Conservation (phyloP, 345 rosid genomes). For the Eucalyptus pauciflora region DNA sequence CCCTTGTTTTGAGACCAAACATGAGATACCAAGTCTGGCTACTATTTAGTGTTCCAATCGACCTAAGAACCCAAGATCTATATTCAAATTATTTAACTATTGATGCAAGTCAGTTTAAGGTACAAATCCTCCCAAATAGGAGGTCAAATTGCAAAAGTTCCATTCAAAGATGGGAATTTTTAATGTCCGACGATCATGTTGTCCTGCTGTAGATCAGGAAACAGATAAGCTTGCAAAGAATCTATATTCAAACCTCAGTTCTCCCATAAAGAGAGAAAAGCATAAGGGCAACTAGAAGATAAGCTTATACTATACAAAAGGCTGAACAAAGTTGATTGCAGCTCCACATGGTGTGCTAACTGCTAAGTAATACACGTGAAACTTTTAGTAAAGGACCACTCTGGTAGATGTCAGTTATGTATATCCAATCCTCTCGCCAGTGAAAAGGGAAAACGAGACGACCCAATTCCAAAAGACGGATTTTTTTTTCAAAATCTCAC, state of each 20-base stretch:
- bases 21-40: background rate
- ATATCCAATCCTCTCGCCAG: background rate
- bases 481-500: background rate
- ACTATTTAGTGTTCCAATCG: background rate
- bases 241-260: background rate
- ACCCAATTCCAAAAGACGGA: background rate
- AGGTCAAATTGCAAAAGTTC: background rate
- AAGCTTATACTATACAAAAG: background rate
- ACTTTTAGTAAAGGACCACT: background rate
- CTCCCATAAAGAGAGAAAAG: background rate
- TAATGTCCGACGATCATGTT: accelerated
- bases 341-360: background rate
- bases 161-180: background rate
- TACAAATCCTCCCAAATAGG: background rate
- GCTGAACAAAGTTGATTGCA: background rate
- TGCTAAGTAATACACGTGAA: background rate
- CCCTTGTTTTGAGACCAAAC: background rate
- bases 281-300: background rate
- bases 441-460: background rate
- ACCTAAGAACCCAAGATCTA: background rate
- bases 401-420: background rate
- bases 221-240: background rate
- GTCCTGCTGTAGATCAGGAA: background rate
- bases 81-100: background rate
- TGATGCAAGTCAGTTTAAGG: background rate